Base-by-base conservation (phyloP, 331 rosid genomes). In the Rhamnella rubrinervis region DNA sequence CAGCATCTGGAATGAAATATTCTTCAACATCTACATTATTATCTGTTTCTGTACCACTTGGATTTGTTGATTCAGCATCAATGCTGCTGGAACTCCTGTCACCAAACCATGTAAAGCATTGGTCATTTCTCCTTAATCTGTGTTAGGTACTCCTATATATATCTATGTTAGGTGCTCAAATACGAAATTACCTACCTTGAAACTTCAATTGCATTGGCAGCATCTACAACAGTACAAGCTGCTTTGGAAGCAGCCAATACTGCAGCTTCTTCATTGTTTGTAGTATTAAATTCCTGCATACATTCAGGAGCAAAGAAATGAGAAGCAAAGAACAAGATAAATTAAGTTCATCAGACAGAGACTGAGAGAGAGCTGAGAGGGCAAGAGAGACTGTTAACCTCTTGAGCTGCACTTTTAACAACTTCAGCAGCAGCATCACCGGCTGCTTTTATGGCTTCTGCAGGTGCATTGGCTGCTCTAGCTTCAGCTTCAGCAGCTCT, bases 361-460 rank as follows among this genome's bases (percentile, higher is more conserved):
- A 26, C 6, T 2, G 35, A 31, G 35, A 31, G 35, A 7, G 9
- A 13, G 26, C 37, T 38, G 4, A 9, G 39, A 14, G n/a, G 23
- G 61, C 28, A 44, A 31, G 38, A 47, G 44, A 44, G 46, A 31
- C 7, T 37, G 14, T 68, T 66, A 75, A 95, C 99, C 90, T 95
- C 97, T 31, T 82, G 83, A 86, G 99, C 96, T 23, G 96, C 96
- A 87, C 89, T 83, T 85, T 87, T 95, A 73, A 95, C 99, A 62
- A 85, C 88, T 78, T 95, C 99, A 6, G 93, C 99, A 70, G 97
- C 99, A 74, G 96, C 91, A 83, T 89, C 99, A 59, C 96, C 97
- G 38, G 96, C 99, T 61, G 96, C 96, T 78, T 85, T 91, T 19
- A 91, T 83, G 51, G 99, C 99, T 72, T 95, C 99, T 68, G 63